Base-by-base conservation (phyloP, 768 basidiomycete species). In the Porpolomopsis calyptriformis region DNA sequence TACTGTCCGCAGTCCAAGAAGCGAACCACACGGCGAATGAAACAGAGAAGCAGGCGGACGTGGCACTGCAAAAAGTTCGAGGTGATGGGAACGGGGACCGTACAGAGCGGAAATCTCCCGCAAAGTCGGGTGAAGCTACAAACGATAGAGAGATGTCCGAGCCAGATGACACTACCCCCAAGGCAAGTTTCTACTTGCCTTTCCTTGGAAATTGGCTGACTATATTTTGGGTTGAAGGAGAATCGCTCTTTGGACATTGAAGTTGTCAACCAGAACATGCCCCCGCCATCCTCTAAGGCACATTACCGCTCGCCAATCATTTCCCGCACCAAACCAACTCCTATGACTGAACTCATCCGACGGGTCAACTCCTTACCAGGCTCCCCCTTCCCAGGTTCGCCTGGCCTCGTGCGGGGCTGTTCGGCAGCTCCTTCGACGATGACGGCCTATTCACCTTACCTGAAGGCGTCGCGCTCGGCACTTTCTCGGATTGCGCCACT, bases 281-380 rank as follows among this genome's bases (percentile, higher is more conserved):
- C 48, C 49, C 50, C 59, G 37, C 55, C 65, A 37, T 37, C 64
- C 23, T 54, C 61, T 42, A 60, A 66, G 16, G 63, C 63, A 5
- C 71, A 74, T 49, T 70, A 7, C 29, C 29, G 29, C 14, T 31
- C 29, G 14, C 29, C 73, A 39, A 67, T 76, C 49, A 72, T 71
- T n/a, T 65, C 74, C 3, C 65, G 66, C 43, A 63, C 59, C 2
- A 78, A 71, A 52, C 60, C 70, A 19, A 76, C 77, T 2, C 74
- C 82, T 3, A 82, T 88, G 80, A 73, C 77, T 40, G 85, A 86
- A 58, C 74, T 86, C 51, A 84, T 87, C 50, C 74, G 76, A 40
- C 79, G 77, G 45, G 84, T 77, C 24, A 80, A 78, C 56, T 77
- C 82, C 1, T 68, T 74, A 48, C 78, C 82, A 12, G 74, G 68